These are phyloP conservation scores for Oxyria digyna DNA, from an alignment of 148 eudicot genomes.

Conservation along the genomic window DNA sequence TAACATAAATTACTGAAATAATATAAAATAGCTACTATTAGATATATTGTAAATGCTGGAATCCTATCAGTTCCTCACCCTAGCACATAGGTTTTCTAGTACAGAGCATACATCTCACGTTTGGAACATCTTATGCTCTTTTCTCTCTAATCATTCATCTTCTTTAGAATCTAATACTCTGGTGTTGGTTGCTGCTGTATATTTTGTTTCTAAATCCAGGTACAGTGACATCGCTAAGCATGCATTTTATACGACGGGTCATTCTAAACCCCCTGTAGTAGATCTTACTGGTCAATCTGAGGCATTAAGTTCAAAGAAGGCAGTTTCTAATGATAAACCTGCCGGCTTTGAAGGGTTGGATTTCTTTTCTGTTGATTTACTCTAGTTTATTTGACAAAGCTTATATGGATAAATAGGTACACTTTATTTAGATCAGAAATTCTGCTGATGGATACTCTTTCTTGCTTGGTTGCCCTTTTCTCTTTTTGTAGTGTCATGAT, in stretches of 20 bases:
- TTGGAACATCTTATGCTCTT: not conserved
- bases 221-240: slow-evolving; percentile 88
- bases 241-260: slow-evolving; percentile 63
- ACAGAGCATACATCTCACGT: not conserved
- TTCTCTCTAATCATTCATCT: not conserved
- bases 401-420: not conserved
- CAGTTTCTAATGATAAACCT: slow-evolving; percentile 30
- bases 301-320: slow-evolving; percentile 21
- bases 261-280: slow-evolving; percentile 19
- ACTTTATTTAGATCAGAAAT: not conserved
- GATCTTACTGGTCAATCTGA: slow-evolving; percentile 22
- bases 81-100: not conserved
- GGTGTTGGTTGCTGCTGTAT: slow-evolving; percentile 3
- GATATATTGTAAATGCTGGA: too few species aligned
- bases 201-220: slow-evolving; percentile 31
- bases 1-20: too few species aligned
- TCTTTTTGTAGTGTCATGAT: slow-evolving; percentile 57
- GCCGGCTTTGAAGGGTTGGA: slow-evolving; percentile 63
- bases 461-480: slow-evolving; percentile 13
- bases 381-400: not conserved
- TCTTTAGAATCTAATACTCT: not conserved
- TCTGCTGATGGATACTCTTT: not conserved
- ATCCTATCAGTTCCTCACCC: too few species aligned
- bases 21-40: too few species aligned
- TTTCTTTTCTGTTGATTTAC: not conserved